Conservation (phyloP, 768 basidiomycete genomes). For the Mrakia blollopis region DNA sequence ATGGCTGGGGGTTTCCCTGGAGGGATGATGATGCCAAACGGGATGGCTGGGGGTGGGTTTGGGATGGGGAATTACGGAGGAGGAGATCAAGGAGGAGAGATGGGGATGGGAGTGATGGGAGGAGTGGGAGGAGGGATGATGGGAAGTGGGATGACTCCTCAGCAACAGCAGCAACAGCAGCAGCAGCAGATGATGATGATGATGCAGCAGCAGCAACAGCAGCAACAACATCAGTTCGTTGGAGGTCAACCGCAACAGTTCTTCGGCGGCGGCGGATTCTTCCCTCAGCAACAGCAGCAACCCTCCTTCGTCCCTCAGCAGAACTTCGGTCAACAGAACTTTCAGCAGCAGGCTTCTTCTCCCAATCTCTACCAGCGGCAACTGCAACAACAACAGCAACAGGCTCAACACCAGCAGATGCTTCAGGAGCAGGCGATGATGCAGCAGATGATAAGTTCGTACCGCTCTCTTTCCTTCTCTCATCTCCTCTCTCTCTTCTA, state of each 20-base stretch:
- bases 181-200: neutral
- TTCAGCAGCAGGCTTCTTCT: neutral
- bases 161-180: neutral
- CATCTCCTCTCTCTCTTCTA: neutral
- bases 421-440: slow-evolving; percentile 5
- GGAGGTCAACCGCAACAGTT: too few species aligned
- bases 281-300: slow-evolving; percentile 15
- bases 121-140: neutral
- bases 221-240: slow-evolving; percentile 5
- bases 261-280: neutral
- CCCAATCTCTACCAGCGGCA: slow-evolving; percentile 5
- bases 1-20: neutral
- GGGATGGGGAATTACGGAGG: slow-evolving; percentile 34
- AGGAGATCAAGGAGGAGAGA: neutral
- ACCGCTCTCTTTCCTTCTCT: neutral
- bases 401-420: neutral
- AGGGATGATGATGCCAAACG: slow-evolving; percentile 6
- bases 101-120: slow-evolving; percentile 1
- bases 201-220: neutral
- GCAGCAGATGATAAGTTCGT: slow-evolving; percentile 7
- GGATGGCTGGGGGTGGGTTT: slow-evolving; percentile 34
- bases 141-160: neutral
- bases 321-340: neutral
- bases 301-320: neutral
- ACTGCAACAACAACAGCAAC: neutral